Conservation (phyloP, 441 rosid genomes). For the Pelargonium australe region DNA sequence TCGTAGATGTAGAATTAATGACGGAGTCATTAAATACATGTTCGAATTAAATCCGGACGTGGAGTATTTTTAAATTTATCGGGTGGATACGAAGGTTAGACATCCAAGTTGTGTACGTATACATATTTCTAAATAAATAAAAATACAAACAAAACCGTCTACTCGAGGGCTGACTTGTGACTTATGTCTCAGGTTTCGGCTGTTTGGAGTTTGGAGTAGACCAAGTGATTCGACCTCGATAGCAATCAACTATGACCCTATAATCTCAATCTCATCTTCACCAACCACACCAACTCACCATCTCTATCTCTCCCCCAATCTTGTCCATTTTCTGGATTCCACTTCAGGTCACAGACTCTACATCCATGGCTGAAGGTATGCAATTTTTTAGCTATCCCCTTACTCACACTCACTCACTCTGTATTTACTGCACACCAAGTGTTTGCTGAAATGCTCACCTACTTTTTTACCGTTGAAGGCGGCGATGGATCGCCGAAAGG, state of each 20-base stretch:
- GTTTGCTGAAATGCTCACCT: constrained; percentile 1
- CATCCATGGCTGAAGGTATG: background rate
- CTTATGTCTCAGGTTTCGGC: too few relatives aligned
- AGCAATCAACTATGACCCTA: background rate
- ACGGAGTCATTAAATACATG: too few relatives aligned
- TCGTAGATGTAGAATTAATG: too few relatives aligned
- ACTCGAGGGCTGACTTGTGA: too few relatives aligned
- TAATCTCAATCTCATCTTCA: background rate
- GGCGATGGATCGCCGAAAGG: constrained; percentile 27
- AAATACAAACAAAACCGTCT: too few relatives aligned
- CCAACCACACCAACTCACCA: background rate
- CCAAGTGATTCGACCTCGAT: constrained; percentile 1
- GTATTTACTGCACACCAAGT: background rate
- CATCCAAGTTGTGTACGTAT: too few relatives aligned
- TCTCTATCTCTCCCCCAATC: background rate
- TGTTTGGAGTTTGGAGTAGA: too few relatives aligned
- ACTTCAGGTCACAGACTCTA: background rate
- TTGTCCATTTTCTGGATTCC: background rate
- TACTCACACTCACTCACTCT: too few relatives aligned
- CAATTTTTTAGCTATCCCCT: background rate
- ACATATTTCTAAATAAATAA: too few relatives aligned
- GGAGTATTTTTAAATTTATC: too few relatives aligned
- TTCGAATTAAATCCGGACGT: too few relatives aligned
- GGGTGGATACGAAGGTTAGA: too few relatives aligned
- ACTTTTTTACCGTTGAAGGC: background rate